A percentile compares a stretch with the other conserved stretches of the same genome.
These are phyloP conservation scores for Pseudogymnoascus sp. DNA, from an alignment of 2,329 filamentous ascomycete species.

Conservation along the genomic window DNA sequence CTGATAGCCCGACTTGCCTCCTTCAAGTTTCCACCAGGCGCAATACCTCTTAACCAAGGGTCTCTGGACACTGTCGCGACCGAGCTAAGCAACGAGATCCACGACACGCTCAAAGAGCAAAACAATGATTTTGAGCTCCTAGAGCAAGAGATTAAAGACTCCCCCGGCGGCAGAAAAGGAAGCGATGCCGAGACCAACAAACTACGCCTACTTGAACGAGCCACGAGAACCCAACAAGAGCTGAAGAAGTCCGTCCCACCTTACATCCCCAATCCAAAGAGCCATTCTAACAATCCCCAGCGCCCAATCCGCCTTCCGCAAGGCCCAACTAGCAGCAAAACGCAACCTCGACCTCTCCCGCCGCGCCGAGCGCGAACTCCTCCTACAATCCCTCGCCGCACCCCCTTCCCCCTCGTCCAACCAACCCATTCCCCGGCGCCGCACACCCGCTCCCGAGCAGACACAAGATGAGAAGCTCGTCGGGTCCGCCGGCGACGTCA, in stretches of 20 bases:
- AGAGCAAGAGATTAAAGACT: conserved; percentile 66
- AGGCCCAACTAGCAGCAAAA: conserved; percentile 72
- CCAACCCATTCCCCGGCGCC: conserved; percentile 28
- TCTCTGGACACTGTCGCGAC: conserved; percentile 24
- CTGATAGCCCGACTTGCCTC: conserved; percentile 51
- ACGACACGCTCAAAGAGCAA: conserved; percentile 64
- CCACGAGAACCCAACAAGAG: conserved; percentile 59
- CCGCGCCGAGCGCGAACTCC: conserved; percentile 64
- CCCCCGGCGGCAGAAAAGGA: conserved; percentile 43
- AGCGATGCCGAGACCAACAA: conserved; percentile 53
- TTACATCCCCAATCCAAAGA: not conserved
- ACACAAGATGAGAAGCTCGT: conserved; percentile 62
- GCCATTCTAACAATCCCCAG: conserved; percentile 26
- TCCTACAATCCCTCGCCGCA: conserved; percentile 57
- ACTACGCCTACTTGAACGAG: conserved; percentile 55
- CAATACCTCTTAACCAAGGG: conserved; percentile 39
- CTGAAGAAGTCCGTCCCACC: conserved; percentile 51
- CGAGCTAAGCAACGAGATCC: conserved; percentile 75
- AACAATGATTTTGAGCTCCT: conserved; percentile 79
- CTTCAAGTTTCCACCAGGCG: conserved; percentile 50
- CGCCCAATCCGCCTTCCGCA: conserved; percentile 62
- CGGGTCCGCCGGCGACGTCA: conserved; percentile 74
- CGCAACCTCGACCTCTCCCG: conserved; percentile 64
- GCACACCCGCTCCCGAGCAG: conserved; percentile 26
- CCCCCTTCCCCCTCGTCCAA: conserved; percentile 26